phyloP scores from a whole-genome alignment of 306 rosid genomes.

The Morella rubra region DNA sequence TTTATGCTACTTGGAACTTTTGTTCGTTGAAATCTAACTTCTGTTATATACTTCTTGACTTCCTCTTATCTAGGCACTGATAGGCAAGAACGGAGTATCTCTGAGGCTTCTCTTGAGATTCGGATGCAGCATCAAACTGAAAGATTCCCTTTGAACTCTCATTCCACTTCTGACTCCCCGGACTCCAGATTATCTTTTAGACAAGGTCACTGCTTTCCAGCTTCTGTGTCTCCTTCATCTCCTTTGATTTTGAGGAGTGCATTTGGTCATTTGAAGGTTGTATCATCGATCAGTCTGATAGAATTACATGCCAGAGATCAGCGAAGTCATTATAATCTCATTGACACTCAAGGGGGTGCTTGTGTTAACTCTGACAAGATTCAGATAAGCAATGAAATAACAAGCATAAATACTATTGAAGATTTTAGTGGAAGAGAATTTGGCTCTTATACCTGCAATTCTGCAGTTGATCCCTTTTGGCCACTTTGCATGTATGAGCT shows the following conservation, averaged over 20 bases:
- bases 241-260: constrained; percentile 63
- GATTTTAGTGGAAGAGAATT: constrained; percentile 43
- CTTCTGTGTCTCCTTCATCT: constrained; percentile 28
- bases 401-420: constrained; percentile 27
- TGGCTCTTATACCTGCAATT: constrained; percentile 58
- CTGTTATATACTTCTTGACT: constrained; percentile 10
- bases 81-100: constrained; percentile 37
- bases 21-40: constrained; percentile 12
- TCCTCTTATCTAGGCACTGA: constrained; percentile 42
- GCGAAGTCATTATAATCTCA: constrained; percentile 31
- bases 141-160: constrained; percentile 37
- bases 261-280: constrained; percentile 56
- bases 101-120: constrained; percentile 43
- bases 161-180: constrained; percentile 37
- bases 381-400: constrained; percentile 31
- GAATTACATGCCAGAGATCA: constrained; percentile 33
- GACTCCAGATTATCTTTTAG: constrained; percentile 35
- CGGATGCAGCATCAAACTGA: constrained; percentile 38
- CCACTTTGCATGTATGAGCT: constrained; percentile 97
- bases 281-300: constrained; percentile 34
- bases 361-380: constrained; percentile 35
- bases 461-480: constrained; percentile 77
- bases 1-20: constrained; percentile 15
- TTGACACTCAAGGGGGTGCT: constrained; percentile 30
- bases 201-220: constrained; percentile 35